These are phyloP conservation scores for Amoebophrya sp. DNA, from an alignment of 169 alveolate genomes.

Conservation along the genomic window DNA sequence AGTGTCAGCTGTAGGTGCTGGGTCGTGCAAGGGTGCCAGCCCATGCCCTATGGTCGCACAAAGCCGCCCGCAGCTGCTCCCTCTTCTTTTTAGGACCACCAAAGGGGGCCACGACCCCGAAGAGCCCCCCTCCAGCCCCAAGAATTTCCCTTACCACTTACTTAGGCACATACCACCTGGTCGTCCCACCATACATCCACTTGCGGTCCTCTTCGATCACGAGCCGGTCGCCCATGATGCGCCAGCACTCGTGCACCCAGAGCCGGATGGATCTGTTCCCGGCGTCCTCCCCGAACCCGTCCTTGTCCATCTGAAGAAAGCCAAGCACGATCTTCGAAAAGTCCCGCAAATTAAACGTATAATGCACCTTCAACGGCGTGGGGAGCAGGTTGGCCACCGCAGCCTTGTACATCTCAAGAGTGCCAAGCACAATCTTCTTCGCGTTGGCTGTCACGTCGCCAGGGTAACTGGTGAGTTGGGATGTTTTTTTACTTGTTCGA, in stretches of 20 bases:
- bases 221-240: constrained; percentile 84
- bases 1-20: too few relatives aligned
- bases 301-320: constrained; percentile 2
- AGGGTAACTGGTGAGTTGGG: constrained; percentile 39
- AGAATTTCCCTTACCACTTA: not conserved
- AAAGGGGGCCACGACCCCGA: too few relatives aligned
- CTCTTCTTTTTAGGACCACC: too few relatives aligned
- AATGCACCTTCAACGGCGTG: constrained; percentile 82
- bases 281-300: constrained; percentile 1
- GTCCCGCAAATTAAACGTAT: constrained; percentile 77
- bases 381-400: constrained; percentile 68
- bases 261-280: constrained; percentile 46
- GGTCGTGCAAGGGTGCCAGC: too few relatives aligned
- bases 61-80: too few relatives aligned
- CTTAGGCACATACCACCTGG: too few relatives aligned
- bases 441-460: constrained; percentile 49
- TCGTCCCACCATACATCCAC: too few relatives aligned
- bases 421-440: constrained; percentile 58
- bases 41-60: too few relatives aligned
- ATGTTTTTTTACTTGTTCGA: too few relatives aligned
- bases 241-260: constrained; percentile 78
- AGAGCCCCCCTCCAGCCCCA: not conserved
- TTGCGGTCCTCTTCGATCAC: constrained; percentile 72
- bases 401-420: constrained; percentile 66
- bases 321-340: constrained; percentile 46